Conservation (phyloP, 768 basidiomycete genomes). For the Gautieria morchelliformis region DNA sequence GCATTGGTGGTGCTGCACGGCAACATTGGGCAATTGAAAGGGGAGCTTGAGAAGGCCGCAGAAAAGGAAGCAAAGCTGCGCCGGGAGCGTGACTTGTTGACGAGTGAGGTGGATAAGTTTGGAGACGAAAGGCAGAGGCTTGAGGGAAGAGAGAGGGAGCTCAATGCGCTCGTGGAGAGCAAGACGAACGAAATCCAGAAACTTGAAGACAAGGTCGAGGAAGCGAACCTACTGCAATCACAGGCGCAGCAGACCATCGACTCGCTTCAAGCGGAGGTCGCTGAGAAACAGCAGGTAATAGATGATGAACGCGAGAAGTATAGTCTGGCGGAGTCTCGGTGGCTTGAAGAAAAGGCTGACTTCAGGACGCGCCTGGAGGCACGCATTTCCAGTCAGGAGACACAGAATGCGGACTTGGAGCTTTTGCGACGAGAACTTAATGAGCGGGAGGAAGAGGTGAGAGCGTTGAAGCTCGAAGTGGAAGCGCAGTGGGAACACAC, state of each 20-base stretch:
- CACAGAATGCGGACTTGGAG: slow-evolving; percentile 20
- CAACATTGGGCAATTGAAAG: slow-evolving; percentile 68
- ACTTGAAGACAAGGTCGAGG: slow-evolving; percentile 14
- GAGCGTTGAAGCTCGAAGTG: slow-evolving; percentile 48
- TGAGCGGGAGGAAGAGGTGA: slow-evolving; percentile 35
- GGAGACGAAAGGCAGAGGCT: slow-evolving; percentile 35
- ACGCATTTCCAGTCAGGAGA: slow-evolving; percentile 1
- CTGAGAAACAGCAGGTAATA: not conserved
- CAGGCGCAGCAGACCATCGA: not conserved
- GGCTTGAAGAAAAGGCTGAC: not conserved
- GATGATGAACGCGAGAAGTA: not conserved
- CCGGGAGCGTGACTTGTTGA: slow-evolving; percentile 15
- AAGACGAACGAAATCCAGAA: slow-evolving; percentile 33
- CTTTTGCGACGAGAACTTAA: slow-evolving; percentile 30
- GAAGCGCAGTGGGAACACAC: slow-evolving; percentile 66
- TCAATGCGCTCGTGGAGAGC: slow-evolving; percentile 25
- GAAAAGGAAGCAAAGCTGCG: slow-evolving; percentile 31
- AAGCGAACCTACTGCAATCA: slow-evolving; percentile 8
- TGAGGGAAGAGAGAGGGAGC: slow-evolving; percentile 44
- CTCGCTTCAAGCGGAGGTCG: not conserved
- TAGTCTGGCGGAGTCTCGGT: not conserved
- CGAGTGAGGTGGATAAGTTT: slow-evolving; percentile 21
- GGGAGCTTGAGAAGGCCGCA: slow-evolving; percentile 45
- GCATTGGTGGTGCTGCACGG: slow-evolving; percentile 72
- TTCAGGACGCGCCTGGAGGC: not conserved